These are phyloP conservation scores for Pichia gijzeniarum DNA, from an alignment of 805 yeast genomes.

Conservation along the genomic window DNA sequence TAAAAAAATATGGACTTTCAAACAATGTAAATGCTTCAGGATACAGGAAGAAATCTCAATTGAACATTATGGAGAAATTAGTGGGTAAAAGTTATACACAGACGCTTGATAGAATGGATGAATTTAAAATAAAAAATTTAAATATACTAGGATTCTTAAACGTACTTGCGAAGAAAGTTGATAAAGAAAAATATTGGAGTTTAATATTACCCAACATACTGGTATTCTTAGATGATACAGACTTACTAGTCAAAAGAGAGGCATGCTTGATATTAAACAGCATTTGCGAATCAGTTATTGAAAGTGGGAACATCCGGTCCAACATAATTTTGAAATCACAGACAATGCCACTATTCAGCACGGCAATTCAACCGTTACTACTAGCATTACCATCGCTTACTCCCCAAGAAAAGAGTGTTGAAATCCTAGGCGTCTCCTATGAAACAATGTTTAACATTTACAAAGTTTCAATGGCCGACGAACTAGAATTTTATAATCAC, in stretches of 20 bases:
- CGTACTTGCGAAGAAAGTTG: not conserved
- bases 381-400: constrained; percentile 28
- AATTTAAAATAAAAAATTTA: constrained; percentile 17
- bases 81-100: constrained; percentile 12
- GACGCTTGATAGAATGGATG: constrained; percentile 15
- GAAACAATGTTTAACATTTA: constrained; percentile 16
- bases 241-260: constrained; percentile 20
- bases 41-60: not conserved
- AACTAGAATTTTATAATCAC: constrained; percentile 11
- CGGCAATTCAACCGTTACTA: constrained; percentile 23
- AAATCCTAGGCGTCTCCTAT: constrained; percentile 22
- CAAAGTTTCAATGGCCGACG: constrained; percentile 6
- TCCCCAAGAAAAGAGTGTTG: constrained; percentile 18
- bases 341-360: constrained; percentile 19
- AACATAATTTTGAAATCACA: constrained; percentile 23
- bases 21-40: constrained; percentile 7
- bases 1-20: constrained; percentile 1
- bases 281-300: constrained; percentile 9
- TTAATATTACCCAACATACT: constrained; percentile 23
- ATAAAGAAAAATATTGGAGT: constrained; percentile 23
- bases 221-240: constrained; percentile 26
- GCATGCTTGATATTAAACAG: constrained; percentile 14
- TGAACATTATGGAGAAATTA: constrained; percentile 12
- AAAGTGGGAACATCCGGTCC: not conserved
- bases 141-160: constrained; percentile 7